phyloP scores from a whole-genome alignment of 2,329 filamentous ascomycete genomes.

The Ceratocystis colombiana region DNA sequence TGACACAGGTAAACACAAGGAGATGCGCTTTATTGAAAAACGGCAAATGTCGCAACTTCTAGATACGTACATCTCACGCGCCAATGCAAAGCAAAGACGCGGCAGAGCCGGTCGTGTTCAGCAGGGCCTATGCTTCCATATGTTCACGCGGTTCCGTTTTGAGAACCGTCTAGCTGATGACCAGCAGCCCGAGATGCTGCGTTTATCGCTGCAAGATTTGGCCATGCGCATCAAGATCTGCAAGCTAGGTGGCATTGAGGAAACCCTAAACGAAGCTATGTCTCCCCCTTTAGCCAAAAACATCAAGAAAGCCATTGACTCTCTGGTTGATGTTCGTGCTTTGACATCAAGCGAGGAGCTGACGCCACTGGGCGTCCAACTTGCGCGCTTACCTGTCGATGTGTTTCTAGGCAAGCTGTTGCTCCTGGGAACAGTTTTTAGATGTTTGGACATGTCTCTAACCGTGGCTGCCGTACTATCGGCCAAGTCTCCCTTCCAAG shows the following conservation, averaged over 20 bases:
- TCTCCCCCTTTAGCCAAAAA: constrained; percentile 88
- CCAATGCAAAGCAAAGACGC: constrained; percentile 89
- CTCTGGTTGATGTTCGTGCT: constrained; percentile 84
- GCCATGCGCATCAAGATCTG: constrained; percentile 96
- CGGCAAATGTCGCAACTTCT: constrained; percentile 82
- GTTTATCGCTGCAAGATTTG: constrained; percentile 84
- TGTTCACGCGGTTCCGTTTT: constrained; percentile 85
- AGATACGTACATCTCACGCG: constrained; percentile 88
- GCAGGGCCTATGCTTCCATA: constrained; percentile 86
- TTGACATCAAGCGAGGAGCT: constrained; percentile 72
- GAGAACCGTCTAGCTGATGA: constrained; percentile 79
- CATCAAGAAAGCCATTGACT: constrained; percentile 83
- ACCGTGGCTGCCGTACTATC: constrained; percentile 89
- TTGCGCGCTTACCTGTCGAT: constrained; percentile 82
- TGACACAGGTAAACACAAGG: constrained; percentile 91
- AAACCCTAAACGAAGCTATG: constrained; percentile 75
- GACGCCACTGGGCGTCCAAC: constrained; percentile 73
- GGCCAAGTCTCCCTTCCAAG: constrained; percentile 86
- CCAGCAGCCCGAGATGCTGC: constrained; percentile 92
- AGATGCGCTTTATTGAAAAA: constrained; percentile 93
- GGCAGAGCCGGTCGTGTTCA: constrained; percentile 93
- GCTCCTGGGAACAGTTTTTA: constrained; percentile 74
- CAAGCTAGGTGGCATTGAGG: constrained; percentile 85
- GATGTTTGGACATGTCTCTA: constrained; percentile 80
- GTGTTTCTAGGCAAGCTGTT: constrained; percentile 93